Evolutionary conservation across 1,284 basidiomycete species (phyloP), one percentile per base, ranked within the genome.

Genomic region (Ustilago sp.): DNA sequence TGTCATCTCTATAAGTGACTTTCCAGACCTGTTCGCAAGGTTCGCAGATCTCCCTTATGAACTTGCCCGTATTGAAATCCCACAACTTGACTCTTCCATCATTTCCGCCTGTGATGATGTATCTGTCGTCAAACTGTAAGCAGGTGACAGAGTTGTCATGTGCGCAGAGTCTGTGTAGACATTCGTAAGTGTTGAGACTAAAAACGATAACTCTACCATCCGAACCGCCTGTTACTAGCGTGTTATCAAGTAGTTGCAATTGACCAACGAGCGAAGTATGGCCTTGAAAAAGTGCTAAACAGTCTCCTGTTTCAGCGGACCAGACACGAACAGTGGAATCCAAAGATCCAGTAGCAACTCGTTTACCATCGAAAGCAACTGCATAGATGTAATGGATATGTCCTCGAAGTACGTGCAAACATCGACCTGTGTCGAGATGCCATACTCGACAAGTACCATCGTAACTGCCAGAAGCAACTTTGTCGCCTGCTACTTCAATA

Each of bases 191-290:
- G 38, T 87, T 86, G 23, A 97, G 89, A 53, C 92, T 90, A 87
- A 95, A 98, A 36, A 93, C 92, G 83, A 98, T 94, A 43, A 98
- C 93, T 0, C 94, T 91, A 1, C 96, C 96, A 83, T 98, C 95
- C 0, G 94, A 94, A 19, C 94, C 95, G 54, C 94, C 95, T 0
- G 95, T 97, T 50, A 92, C 92, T 63, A 98, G 91, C 34, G 92
- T 88, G 32, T 85, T 82, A 62, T 89, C 89, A 3, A 90, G 91
- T 55, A 99, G 89, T 85, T 97, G 95, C 31, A 98, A 89, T 84
- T 96, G 94, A 74, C 95, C 96, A 9, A 99, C 94, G 59, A 98
- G 91, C 3, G 94, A 93, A 0, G 94, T 95, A 86, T 98, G 96
- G 2, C 94, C 95, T 86, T 95, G 93, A 0, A 98, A 89, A 11